A percentile compares a stretch with the other conserved stretches of the same genome.
Conservation (phyloP, 352 stramenopile species). For the Globisporangium solare region DNA sequence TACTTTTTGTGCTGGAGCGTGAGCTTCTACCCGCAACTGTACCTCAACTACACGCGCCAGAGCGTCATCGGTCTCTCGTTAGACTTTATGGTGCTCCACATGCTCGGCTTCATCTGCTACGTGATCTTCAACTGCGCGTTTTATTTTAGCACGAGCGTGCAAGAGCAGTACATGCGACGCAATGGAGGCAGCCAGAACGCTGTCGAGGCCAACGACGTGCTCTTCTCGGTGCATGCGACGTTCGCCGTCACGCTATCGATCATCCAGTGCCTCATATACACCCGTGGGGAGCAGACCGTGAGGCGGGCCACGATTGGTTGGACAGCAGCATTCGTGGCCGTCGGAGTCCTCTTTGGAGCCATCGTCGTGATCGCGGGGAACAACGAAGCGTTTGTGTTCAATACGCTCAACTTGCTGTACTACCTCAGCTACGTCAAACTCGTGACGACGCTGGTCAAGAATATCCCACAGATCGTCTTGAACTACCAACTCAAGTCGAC, state of each 20-base stretch:
- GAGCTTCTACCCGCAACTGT: slow-evolving; percentile 92
- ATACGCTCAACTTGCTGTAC: slow-evolving; percentile 92
- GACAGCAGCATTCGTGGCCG: background rate
- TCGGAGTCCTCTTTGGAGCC: background rate
- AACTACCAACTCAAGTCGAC: slow-evolving; percentile 96
- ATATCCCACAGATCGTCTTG: slow-evolving; percentile 93
- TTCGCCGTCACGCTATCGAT: slow-evolving; percentile 88
- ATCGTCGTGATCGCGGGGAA: background rate
- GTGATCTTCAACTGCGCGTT: slow-evolving; percentile 93
- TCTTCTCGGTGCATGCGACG: slow-evolving; percentile 94
- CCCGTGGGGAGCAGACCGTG: slow-evolving; percentile 51
- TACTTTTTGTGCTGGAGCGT: slow-evolving; percentile 91
- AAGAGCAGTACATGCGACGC: slow-evolving; percentile 84
- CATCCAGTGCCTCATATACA: slow-evolving; percentile 90
- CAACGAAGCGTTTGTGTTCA: slow-evolving; percentile 38
- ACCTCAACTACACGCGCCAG: slow-evolving; percentile 88
- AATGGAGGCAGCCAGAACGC: slow-evolving; percentile 77
- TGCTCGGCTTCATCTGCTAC: slow-evolving; percentile 94
- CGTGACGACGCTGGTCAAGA: slow-evolving; percentile 94
- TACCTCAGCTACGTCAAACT: slow-evolving; percentile 94
- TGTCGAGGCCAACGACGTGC: slow-evolving; percentile 90
- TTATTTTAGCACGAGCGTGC: slow-evolving; percentile 85
- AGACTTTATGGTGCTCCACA: slow-evolving; percentile 93
- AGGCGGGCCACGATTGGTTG: slow-evolving; percentile 12
- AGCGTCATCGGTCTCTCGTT: slow-evolving; percentile 89